Conservation (phyloP, 805 yeast species). For the Zygosaccharomyces gambellarensis region DNA sequence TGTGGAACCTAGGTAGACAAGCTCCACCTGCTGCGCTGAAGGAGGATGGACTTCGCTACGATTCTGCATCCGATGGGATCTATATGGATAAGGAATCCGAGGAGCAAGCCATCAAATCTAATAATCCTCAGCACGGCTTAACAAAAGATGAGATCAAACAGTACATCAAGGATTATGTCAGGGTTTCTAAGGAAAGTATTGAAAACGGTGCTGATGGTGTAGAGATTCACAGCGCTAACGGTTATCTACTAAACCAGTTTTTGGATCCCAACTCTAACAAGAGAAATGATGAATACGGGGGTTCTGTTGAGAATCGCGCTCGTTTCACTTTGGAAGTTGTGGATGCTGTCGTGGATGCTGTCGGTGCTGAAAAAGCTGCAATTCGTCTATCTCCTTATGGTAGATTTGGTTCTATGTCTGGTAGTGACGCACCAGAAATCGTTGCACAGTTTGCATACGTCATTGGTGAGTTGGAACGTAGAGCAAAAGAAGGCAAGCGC, state of each 20-base stretch:
- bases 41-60: conserved; percentile 36
- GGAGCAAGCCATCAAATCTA: conserved; percentile 33
- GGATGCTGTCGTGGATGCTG: conserved; percentile 45
- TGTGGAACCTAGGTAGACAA: conserved; percentile 19
- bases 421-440: conserved; percentile 32
- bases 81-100: conserved; percentile 36
- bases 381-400: conserved; percentile 49
- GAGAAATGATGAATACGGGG: conserved; percentile 53
- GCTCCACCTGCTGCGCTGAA: conserved; percentile 32
- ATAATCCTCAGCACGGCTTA: conserved; percentile 32
- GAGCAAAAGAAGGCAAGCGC: conserved; percentile 34
- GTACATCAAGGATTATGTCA: conserved; percentile 39
- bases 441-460: conserved; percentile 40
- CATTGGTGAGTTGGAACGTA: conserved; percentile 37
- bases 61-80: conserved; percentile 38
- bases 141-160: conserved; percentile 38
- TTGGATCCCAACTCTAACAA: conserved; percentile 44
- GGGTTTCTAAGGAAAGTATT: conserved; percentile 42
- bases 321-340: conserved; percentile 45
- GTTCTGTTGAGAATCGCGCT: conserved; percentile 47
- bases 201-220: conserved; percentile 51
- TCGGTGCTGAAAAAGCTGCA: conserved; percentile 49
- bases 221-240: conserved; percentile 66
- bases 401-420: conserved; percentile 38
- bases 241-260: conserved; percentile 56